Evolutionary conservation across 1,284 basidiomycete genomes (phyloP).

Genomic region (Sparassis latifolia): DNA sequence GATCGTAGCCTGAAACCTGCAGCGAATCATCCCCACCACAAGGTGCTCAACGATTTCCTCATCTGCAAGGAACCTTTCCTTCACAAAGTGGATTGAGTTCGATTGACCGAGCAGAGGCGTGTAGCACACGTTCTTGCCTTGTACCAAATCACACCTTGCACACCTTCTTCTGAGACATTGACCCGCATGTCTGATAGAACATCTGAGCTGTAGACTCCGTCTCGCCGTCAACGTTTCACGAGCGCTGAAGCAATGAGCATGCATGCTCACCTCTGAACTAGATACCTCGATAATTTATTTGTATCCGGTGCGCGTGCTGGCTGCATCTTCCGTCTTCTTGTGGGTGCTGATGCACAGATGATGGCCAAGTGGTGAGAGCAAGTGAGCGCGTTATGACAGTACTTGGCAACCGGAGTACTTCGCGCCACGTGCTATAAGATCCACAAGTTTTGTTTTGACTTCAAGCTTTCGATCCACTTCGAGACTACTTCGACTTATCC

Average conservation of each 20-base stretch:
- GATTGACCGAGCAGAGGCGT: neutral
- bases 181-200: conserved; percentile 67
- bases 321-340: neutral
- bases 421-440: too few species aligned
- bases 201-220: conserved; percentile 46
- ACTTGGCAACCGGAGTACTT: too few species aligned
- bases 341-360: too few species aligned
- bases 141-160: conserved; percentile 61
- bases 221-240: neutral
- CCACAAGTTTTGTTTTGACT: too few species aligned
- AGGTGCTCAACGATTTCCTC: conserved; percentile 70
- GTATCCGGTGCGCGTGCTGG: neutral
- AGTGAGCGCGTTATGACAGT: too few species aligned
- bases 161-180: conserved; percentile 54
- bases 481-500: too few species aligned
- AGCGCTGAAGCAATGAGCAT: neutral
- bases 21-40: conserved; percentile 39
- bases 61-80: conserved; percentile 70
- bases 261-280: conserved; percentile 10
- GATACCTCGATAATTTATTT: neutral
- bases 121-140: conserved; percentile 41
- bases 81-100: conserved; percentile 17
- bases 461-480: too few species aligned
- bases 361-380: too few species aligned
- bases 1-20: neutral